Base-by-base conservation (phyloP, 371 early-diverging fungal species). In the Nematocida ironsii region DNA sequence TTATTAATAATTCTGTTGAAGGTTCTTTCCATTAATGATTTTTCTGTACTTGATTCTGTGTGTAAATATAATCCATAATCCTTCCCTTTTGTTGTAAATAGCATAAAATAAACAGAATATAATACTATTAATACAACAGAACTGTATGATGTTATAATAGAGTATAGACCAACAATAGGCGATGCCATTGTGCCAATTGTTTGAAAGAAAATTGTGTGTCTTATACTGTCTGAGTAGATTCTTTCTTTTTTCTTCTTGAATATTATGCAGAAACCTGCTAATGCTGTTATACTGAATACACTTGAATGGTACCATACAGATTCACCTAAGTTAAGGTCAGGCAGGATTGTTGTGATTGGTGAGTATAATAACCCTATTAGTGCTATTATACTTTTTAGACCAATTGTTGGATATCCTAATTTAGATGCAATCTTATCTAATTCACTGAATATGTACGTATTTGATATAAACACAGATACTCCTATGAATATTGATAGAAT, bases 191-290 rank as follows among this genome's bases (percentile, higher is more conserved):
- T 64, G 1, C 64, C 64, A 39, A 64, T 13, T 13, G 23, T 64
- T 27, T 64, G 64, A 42, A 64, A 64, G 64, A 64, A 64, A 42
- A 64, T 64, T 2, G 42, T 45, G 64, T 64, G 64, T 11, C 64
- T 27, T 13, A 44, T 23, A 44, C 64, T 64, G 9, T 44, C 44
- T 45, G 11, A 0, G 23, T 42, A 64, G 44, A 45, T 42, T 64
- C 64, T 7, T 45, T 64, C 42, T 42, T 64, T 64, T 11, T 42
- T 42, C 7, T 7, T 13, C 42, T 64, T 64, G 13, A 64, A 64
- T 33, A 64, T 1, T 40, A 64, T 64, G 23, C 64, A 64, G 44
- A 45, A 16, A 7, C 64, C 64, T 5, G 16, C 7, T 16, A 64
- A 23, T 33, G 40, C 4, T 6, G 64, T 45, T 9, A 64, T 13